These are phyloP conservation scores for Trichoderma virens DNA, from an alignment of 495 filamentous ascomycete genomes.

Conservation along the genomic window DNA sequence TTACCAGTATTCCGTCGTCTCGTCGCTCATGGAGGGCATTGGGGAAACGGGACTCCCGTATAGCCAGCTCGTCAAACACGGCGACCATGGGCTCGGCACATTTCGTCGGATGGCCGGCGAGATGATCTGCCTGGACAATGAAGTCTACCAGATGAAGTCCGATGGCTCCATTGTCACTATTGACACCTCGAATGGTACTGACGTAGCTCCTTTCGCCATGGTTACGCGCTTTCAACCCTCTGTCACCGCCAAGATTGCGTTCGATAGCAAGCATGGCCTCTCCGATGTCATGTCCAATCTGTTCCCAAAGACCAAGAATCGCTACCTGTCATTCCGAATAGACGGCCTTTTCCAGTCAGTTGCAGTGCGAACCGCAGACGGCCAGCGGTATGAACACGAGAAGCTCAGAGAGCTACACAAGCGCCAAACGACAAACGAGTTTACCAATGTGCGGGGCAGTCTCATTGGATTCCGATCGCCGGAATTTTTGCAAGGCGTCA, in stretches of 20 bases:
- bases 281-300: slow-evolving; percentile 25
- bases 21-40: slow-evolving; percentile 46
- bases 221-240: slow-evolving; percentile 32
- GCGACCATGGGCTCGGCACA: slow-evolving; percentile 47
- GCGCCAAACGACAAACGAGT: slow-evolving; percentile 32
- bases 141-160: slow-evolving; percentile 39
- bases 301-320: slow-evolving; percentile 30
- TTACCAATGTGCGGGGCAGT: slow-evolving; percentile 28
- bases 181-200: slow-evolving; percentile 12
- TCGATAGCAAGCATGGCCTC: slow-evolving; percentile 30
- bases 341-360: slow-evolving; percentile 29
- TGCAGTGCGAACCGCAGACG: slow-evolving; percentile 32
- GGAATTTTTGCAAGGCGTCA: slow-evolving; percentile 38
- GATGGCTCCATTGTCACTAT: slow-evolving; percentile 29
- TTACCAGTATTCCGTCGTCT: slow-evolving; percentile 44
- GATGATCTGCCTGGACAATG: slow-evolving; percentile 42
- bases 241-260: slow-evolving; percentile 13
- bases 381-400: slow-evolving; percentile 27
- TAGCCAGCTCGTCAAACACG: slow-evolving; percentile 30
- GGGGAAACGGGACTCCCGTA: slow-evolving; percentile 32
- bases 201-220: slow-evolving; percentile 36
- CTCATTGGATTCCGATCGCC: slow-evolving; percentile 45
- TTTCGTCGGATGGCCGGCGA: slow-evolving; percentile 42
- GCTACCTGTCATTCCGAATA: slow-evolving; percentile 32
- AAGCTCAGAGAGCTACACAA: slow-evolving; percentile 32